phyloP scores from a whole-genome alignment of 2,329 filamentous ascomycete genomes.

The Cercospora sp. region DNA sequence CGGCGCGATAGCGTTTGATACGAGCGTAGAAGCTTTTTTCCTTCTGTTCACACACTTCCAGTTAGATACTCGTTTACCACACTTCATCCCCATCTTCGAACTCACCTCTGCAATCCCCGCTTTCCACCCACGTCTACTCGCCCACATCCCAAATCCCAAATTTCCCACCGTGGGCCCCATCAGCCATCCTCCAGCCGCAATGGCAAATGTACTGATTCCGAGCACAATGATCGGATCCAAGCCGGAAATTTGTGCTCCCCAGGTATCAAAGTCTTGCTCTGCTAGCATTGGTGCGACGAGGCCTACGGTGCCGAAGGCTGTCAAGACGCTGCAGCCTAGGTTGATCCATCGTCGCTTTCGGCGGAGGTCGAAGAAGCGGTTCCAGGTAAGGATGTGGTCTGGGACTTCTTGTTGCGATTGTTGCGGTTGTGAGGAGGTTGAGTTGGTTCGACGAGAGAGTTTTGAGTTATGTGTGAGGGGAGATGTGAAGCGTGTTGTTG shows the following conservation, averaged over 20 bases:
- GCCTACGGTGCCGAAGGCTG: constrained; percentile 62
- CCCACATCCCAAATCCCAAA: constrained; percentile 72
- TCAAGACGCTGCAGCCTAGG: constrained; percentile 70
- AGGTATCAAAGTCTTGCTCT: constrained; percentile 68
- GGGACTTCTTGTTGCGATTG: constrained; percentile 6
- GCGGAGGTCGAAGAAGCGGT: constrained; percentile 88
- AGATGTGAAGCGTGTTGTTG: not conserved
- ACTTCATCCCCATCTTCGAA: too few species aligned
- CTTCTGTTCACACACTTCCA: constrained; percentile 65
- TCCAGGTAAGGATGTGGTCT: constrained; percentile 61
- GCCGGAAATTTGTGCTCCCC: constrained; percentile 67
- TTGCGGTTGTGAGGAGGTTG: constrained; percentile 7
- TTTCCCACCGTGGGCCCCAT: constrained; percentile 80
- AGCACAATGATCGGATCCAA: constrained; percentile 86
- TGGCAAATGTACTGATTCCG: constrained; percentile 74
- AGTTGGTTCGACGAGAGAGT: not conserved
- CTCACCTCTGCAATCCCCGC: constrained; percentile 68
- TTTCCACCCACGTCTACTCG: constrained; percentile 61
- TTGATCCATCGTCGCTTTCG: constrained; percentile 82
- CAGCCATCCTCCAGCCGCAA: constrained; percentile 82
- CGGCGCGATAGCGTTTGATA: constrained; percentile 88
- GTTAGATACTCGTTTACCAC: too few species aligned
- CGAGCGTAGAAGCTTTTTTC: constrained; percentile 91
- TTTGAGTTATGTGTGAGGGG: not conserved
- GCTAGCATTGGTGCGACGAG: constrained; percentile 67